Base-by-base conservation (phyloP, 352 stramenopile genomes). In the Phytopythium vexans region DNA sequence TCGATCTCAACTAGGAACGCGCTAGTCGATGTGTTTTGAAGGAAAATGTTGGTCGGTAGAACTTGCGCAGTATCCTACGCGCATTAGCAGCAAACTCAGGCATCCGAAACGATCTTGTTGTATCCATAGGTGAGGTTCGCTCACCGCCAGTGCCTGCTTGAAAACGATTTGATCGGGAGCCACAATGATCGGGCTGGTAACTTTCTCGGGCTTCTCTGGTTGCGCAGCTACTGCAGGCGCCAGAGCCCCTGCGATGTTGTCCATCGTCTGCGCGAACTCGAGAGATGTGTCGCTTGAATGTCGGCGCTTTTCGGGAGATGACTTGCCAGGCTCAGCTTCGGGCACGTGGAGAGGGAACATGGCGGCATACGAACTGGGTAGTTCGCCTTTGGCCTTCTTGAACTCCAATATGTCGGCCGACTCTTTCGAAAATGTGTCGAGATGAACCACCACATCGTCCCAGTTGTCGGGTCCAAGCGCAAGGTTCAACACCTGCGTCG, bases 361-460 rank as follows among this genome's bases (percentile, higher is more conserved):
- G 37, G 64, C 57, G 32, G 56, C 52, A 37, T 91, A 94, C 53
- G 57, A 78, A 27, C 82, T 67, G 3, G 84, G 79, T 1, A 94
- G 49, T 42, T 69, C 65, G 4, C 84, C 84, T 53, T 87, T 87
- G 0, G 68, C 58, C 15, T 74, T 70, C 47, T 86, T 86, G 49
- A 88, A 91, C 34, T 60, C 73, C 8, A 88, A 56, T 14, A 92
- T 68, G 37, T 94, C 78, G 15, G 66, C 46, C 3, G 80, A 77
- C 41, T 94, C 84, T 51, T 88, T 86, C 12, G 67, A 50, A 41
- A 94, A 94, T 9, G 41, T 58, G 52, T 94, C 82, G 1, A 91
- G 54, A 32, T 94, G 81, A 8, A 77, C 72, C 0, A 70, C 67
- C n/a, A 81, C 61, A 12, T 88, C 72, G 0, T 40, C 44, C 75